Conservation (phyloP, 176 grass and related monocot species). For the bread wheat (Triticum aestivum) region IWGSC_CS_RefSeq_v2.1 NC_057797.1:743425830-743426329, state of each 20-base stretch:
- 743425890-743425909: no score
- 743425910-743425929: no score
- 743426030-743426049: neutral
- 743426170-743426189: slow-evolving; percentile 43
- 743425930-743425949: no score
- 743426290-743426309: slow-evolving; percentile 26
- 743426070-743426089: neutral
- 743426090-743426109: slow-evolving; percentile 7
- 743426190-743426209: neutral
- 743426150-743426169: slow-evolving; percentile 41
- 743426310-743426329: slow-evolving; percentile 14
- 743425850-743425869: no score
- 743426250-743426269: slow-evolving; percentile 31
- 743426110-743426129: neutral
- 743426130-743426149: slow-evolving; percentile 41
- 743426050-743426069: neutral
- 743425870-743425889: no score
- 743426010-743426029: no score
- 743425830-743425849: no score
- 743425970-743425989: neutral
- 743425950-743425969: neutral
- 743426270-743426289: slow-evolving; percentile 37
- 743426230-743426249: slow-evolving; percentile 9
- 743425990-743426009: no score
- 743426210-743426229: neutral